Conservation (phyloP, 1,284 basidiomycete genomes). For the Austroboletus niveus region DNA sequence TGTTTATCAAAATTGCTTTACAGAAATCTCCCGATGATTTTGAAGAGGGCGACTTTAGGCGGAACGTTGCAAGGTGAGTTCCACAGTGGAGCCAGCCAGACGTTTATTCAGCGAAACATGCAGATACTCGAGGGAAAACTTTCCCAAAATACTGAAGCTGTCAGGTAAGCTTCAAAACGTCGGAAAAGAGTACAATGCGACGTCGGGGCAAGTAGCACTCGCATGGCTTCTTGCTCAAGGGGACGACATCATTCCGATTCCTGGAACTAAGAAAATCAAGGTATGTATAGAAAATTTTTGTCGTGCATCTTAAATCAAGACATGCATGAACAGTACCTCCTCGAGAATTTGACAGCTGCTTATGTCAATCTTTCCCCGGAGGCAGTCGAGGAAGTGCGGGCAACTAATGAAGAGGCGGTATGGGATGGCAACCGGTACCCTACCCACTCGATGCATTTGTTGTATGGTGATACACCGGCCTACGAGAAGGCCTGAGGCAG, state of each 20-base stretch:
- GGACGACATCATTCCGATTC: conserved; percentile 37
- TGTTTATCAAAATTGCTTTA: background rate
- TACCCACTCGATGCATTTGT: background rate
- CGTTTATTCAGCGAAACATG: background rate
- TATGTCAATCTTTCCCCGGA: conserved; percentile 32
- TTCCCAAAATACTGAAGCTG: conserved; percentile 43
- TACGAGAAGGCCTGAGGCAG: background rate
- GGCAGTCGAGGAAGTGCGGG: conserved; percentile 35
- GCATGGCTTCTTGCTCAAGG: conserved; percentile 46
- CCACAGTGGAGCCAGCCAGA: rapidly evolving
- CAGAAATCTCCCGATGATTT: conserved; percentile 42
- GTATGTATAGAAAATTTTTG: conserved; percentile 6
- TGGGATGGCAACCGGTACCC: conserved; percentile 25
- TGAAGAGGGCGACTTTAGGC: conserved; percentile 37
- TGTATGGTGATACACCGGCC: conserved; percentile 20
- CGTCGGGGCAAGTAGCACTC: conserved; percentile 44
- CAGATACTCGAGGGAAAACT: conserved; percentile 37
- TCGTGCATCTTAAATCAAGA: background rate
- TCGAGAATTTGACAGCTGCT: conserved; percentile 39
- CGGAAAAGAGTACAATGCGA: conserved; percentile 34
- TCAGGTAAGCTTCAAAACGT: conserved; percentile 35
- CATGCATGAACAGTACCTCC: conserved; percentile 32
- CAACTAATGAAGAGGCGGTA: conserved; percentile 22
- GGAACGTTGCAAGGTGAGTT: conserved; percentile 20
- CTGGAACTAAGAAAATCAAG: conserved; percentile 31